Evolutionary conservation across 1,139 yeast species (phyloP), one percentile per base, ranked within the genome.

Genomic region (Yamadazyma friedrichii): DNA sequence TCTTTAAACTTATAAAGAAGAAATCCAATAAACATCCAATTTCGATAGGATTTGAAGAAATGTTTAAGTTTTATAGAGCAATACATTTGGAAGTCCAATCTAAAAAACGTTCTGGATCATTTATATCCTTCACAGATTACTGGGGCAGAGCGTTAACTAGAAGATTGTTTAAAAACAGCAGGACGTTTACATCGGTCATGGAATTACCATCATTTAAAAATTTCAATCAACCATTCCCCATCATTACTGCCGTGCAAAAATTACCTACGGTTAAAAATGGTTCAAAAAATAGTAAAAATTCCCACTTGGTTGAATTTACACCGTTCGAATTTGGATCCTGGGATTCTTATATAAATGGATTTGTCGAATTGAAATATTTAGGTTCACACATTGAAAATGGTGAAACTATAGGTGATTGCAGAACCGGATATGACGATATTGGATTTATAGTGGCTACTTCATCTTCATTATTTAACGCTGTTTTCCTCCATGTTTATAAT

Each of bases 381-480:
- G 89, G 89, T 0, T 64, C 85, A 0, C 2, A 45, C 38, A 9
- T 44, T 47, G 16, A 49, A 45, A 28, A 47, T 54, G 35, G 59
- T 48, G 46, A 48, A 33, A 46, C 54, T 2, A 68, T 67, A 24
- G 48, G 31, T 9, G 33, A 49, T 32, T 86, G 95, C 57, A 63
- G 72, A 22, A 59, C 62, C 3, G 83, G 82, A 1, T 82, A 74
- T 51, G 95, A 87, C 56, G 83, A 83, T 51, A 76, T 79, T n/a
- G 91, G 88, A 0, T 86, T 82, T 51, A 59, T 87, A 9, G 70
- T 83, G 15, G 95, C 85, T 0, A 78, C 91, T 0, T 83, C 94
- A 0, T 82, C 94, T 0, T 78, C 88, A 1, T 59, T 85, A 17
- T 86, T 83, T 64, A 82, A 82, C 54, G 77, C 73, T 43, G 72